Conservation (phyloP, 1,139 yeast species). For the Kodamaea plutei region DNA sequence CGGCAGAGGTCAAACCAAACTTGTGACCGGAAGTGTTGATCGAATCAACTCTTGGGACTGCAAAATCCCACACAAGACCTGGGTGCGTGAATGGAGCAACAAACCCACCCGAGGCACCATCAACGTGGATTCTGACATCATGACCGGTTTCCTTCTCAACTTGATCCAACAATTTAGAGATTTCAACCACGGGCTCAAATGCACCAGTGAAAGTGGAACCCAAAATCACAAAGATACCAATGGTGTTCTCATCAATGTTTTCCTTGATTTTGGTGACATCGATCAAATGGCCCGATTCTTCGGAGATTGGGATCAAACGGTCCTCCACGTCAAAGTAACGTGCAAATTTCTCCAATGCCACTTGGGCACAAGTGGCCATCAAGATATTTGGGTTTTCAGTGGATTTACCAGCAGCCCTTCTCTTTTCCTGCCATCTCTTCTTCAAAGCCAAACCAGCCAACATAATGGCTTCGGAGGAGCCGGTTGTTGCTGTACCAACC, state of each 20-base stretch:
- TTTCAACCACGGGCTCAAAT: slow-evolving; percentile 69
- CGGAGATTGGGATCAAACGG: slow-evolving; percentile 64
- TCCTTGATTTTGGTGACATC: slow-evolving; percentile 58
- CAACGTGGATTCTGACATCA: slow-evolving; percentile 81
- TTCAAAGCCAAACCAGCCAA: slow-evolving; percentile 91
- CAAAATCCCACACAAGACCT: slow-evolving; percentile 77
- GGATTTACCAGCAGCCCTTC: slow-evolving; percentile 57
- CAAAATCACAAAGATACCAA: slow-evolving; percentile 82
- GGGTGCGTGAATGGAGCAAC: slow-evolving; percentile 83
- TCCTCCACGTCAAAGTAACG: slow-evolving; percentile 90
- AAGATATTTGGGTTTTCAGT: slow-evolving; percentile 72
- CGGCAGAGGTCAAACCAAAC: slow-evolving; percentile 86
- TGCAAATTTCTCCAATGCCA: slow-evolving; percentile 91
- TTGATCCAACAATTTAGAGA: slow-evolving; percentile 60
- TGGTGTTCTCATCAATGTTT: slow-evolving; percentile 81
- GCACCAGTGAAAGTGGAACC: slow-evolving; percentile 95
- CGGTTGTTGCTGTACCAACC: slow-evolving; percentile 88
- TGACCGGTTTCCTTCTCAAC: slow-evolving; percentile 65
- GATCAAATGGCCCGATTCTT: slow-evolving; percentile 58
- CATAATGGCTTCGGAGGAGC: slow-evolving; percentile 92
- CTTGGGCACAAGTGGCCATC: slow-evolving; percentile 96
- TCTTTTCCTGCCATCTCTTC: slow-evolving; percentile 75
- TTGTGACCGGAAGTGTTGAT: slow-evolving; percentile 95
- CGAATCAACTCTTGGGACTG: slow-evolving; percentile 68
- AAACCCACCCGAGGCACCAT: slow-evolving; percentile 90